Evolutionary conservation across 2,329 filamentous ascomycete genomes (phyloP).

Genomic region (Xylaria polymorpha): DNA sequence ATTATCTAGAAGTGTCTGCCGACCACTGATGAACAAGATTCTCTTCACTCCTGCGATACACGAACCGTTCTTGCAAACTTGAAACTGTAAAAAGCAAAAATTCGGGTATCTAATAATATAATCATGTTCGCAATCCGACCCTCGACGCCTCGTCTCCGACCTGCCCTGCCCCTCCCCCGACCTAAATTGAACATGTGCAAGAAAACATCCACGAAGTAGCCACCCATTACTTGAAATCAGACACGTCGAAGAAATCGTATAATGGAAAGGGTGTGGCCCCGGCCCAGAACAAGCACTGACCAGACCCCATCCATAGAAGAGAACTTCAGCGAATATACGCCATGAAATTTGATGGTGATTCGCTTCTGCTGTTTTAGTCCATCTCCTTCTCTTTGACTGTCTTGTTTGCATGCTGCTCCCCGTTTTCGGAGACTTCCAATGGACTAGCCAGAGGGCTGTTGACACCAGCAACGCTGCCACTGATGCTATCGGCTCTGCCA

Average conservation of each 20-base stretch:
- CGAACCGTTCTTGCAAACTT: slow-evolving; percentile 3
- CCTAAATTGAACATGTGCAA: slow-evolving; percentile 11
- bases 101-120: slow-evolving; percentile 41
- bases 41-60: neutral
- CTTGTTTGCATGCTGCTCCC: slow-evolving; percentile 49
- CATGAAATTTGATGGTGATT: neutral
- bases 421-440: slow-evolving; percentile 55
- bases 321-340: neutral
- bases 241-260: slow-evolving; percentile 9
- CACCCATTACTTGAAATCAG: neutral
- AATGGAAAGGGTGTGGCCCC: slow-evolving; percentile 13
- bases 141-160: slow-evolving; percentile 29
- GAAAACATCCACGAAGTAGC: slow-evolving; percentile 11
- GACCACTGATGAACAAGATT: neutral
- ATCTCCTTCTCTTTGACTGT: slow-evolving; percentile 37
- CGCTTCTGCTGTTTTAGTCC: slow-evolving; percentile 24
- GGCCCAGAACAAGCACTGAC: slow-evolving; percentile 1
- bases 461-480: slow-evolving; percentile 74
- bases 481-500: slow-evolving; percentile 82
- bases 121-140: slow-evolving; percentile 28
- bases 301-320: slow-evolving; percentile 4
- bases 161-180: slow-evolving; percentile 16
- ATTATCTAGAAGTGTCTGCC: slow-evolving; percentile 7
- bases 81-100: slow-evolving; percentile 19
- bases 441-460: slow-evolving; percentile 73